Conservation (phyloP, 208 protist species). For the Crithidia mellificae region DNA sequence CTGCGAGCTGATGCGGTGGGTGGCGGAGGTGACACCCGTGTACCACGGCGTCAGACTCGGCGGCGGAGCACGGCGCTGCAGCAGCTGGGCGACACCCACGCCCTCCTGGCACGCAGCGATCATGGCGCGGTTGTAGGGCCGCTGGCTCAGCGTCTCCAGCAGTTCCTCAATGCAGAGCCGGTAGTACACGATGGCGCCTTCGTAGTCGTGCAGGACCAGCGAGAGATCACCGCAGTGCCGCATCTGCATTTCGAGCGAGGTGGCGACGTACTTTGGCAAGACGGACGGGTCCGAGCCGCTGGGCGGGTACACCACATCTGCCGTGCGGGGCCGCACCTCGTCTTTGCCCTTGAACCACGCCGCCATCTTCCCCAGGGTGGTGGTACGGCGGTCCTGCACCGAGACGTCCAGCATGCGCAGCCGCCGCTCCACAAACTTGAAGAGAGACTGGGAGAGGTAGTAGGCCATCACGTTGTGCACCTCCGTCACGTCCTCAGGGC, state of each 20-base stretch:
- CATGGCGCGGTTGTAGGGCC: conserved; percentile 68
- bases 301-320: conserved; percentile 19
- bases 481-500: conserved; percentile 60
- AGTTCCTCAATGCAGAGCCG: conserved; percentile 79
- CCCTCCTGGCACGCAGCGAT: conserved; percentile 80
- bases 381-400: conserved; percentile 78
- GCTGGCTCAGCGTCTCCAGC: conserved; percentile 50
- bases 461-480: conserved; percentile 67
- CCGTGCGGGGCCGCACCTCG: conserved; percentile 49
- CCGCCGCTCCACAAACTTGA: conserved; percentile 69
- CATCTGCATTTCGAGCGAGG: conserved; percentile 85
- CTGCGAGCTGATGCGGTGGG: conserved; percentile 46
- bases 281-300: conserved; percentile 14
- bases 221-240: conserved; percentile 73
- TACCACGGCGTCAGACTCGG: conserved; percentile 62
- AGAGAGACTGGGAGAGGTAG: conserved; percentile 75
- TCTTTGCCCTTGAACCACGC: conserved; percentile 83
- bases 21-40: conserved; percentile 39
- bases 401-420: conserved; percentile 55
- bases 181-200: conserved; percentile 61
- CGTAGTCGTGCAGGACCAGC: conserved; percentile 67
- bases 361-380: conserved; percentile 79
- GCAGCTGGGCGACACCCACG: conserved; percentile 59
- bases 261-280: conserved; percentile 50
- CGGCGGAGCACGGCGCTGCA: conserved; percentile 47